Base-by-base conservation (phyloP, 805 yeast species). In the Schwanniomyces sp. region DNA sequence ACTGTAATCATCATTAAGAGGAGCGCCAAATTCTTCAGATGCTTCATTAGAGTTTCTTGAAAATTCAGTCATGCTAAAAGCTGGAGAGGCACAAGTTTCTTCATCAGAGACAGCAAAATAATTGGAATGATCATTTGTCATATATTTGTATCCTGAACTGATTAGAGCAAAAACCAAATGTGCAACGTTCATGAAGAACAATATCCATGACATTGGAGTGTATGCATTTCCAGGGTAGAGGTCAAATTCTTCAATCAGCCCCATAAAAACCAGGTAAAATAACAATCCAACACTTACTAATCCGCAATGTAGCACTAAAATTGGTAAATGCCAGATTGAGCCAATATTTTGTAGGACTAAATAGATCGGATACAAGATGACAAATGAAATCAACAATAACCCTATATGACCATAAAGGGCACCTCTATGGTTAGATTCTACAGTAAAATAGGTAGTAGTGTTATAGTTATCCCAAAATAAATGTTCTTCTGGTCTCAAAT, bases 161-260 rank as follows among this genome's bases (percentile, higher is more conserved):
- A 86, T 57, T 6, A 84, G 54, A 0, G 90, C 84, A 14, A 81
- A 60, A 10, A 72, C 50, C 59, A 78, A 80, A 53, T 88, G 96
- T 2, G 72, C 65, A 1, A 76, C 48, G 1, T 83, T 64, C 9
- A 82, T 63, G 43, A 84, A 61, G 9, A 85, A 65, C 49, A 90
- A 66, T 9, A 87, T 78, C 59, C 79, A 70, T 21, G 86, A 77
- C 81, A 88, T 82, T 57, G 76, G 79, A 11, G 80, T 68, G 65
- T 91, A 91, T 0, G 86, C 85, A 61, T 88, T 88, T 36, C 78
- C 74, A 0, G 96, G 96, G 62, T 89, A 92, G 56, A 89, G 70
- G 30, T 62, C 67, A 10, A 4, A 16, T 18, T 32, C 4, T 46
- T 88, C 86, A 21, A 83, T 84, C 14, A 85, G 71, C 4, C 71